Evolutionary conservation across 1,284 basidiomycete genomes (phyloP), one percentile per base, ranked within the genome.

Genomic region (Naganishia liquefaciens): DNA sequence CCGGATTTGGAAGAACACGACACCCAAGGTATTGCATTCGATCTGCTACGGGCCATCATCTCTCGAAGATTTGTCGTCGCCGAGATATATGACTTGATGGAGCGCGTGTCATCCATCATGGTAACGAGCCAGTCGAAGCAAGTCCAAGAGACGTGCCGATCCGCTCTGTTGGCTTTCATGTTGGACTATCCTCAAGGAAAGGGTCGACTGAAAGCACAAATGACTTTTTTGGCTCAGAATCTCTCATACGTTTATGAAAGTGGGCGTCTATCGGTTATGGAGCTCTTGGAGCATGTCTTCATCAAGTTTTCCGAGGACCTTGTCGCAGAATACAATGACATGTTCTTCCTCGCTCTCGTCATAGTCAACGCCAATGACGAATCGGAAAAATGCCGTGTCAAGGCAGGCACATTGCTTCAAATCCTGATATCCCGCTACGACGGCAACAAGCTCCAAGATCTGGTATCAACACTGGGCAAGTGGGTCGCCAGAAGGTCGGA

Each of bases 151-250:
- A 85, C 91, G 1, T 95, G 91, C 72, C 88, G 96, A 25, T 86
- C 89, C 44, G 86, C 93, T 37, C 84, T 95, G 44, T 85, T 99
- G 49, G 92, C 96, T 74, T 99, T 99, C 83, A 81, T 99, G 65
- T 86, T 99, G 44, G 95, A 99, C 73, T 99, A 99, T 73, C 96
- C 96, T 1, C 96, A 99, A 76, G 96, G 96, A 42, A 90, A 92
- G 71, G 90, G 89, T 1, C 86, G 95, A 2, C 82, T 99, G 13
- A 87, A 87, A 68, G 88, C 87, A 57, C 91, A 92, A 71, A 90
- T 99, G 84, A 85, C 88, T 0, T 97, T 97, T 81, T 83, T 99
- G 28, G 91, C 93, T 27, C 92, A 91, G 76, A 99, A 99, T 75
- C 80, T 98, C 28, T 88, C 91, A 5, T 99, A 98, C 77, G 85